Conservation (phyloP, 2,329 filamentous ascomycete species). For the Cordyceps sp. region DNA sequence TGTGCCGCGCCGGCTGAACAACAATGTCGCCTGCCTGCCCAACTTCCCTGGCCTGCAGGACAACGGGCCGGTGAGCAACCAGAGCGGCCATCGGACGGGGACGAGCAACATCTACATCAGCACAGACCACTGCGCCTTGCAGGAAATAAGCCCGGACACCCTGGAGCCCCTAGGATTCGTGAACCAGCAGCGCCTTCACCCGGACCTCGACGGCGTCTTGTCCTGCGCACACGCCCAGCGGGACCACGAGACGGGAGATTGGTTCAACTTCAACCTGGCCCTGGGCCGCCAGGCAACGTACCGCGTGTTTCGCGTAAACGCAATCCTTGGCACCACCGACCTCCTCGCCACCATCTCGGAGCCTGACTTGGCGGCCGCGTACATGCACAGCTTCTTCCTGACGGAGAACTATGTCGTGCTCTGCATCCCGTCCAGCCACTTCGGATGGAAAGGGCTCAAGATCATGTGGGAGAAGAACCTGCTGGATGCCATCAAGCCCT, state of each 20-base stretch:
- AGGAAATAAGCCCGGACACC: constrained; percentile 50
- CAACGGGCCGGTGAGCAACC: not conserved
- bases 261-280: constrained; percentile 71
- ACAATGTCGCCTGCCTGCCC: constrained; percentile 48
- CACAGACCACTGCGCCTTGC: constrained; percentile 36
- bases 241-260: constrained; percentile 56
- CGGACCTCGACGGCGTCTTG: constrained; percentile 47
- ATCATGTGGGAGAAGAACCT: constrained; percentile 52
- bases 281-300: constrained; percentile 42
- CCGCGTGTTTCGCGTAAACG: constrained; percentile 50
- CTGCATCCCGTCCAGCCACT: constrained; percentile 53
- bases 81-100: constrained; percentile 17
- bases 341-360: constrained; percentile 52
- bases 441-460: constrained; percentile 37
- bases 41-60: constrained; percentile 42
- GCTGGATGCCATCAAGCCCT: constrained; percentile 48
- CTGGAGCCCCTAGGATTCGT: constrained; percentile 55
- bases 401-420: constrained; percentile 55
- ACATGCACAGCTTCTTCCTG: constrained; percentile 72
- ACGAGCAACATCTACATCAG: constrained; percentile 5
- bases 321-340: constrained; percentile 45
- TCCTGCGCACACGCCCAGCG: constrained; percentile 56
- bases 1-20: constrained; percentile 23
- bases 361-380: constrained; percentile 37
- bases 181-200: constrained; percentile 44